Conservation (phyloP, 1,284 basidiomycete species). For the Rhodofomes roseus region DNA sequence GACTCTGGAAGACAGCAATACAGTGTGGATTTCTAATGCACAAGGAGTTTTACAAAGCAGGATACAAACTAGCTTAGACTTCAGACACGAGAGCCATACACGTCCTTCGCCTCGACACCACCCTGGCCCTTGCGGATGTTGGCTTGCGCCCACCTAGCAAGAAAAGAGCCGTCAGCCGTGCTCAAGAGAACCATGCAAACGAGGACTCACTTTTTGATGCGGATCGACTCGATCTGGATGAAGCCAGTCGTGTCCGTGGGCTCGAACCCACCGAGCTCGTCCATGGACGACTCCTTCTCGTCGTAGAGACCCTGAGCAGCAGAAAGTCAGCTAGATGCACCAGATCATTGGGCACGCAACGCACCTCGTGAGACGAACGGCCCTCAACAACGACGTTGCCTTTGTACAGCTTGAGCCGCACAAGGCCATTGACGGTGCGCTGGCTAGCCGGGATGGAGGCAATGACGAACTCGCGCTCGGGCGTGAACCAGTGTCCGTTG, state of each 20-base stretch:
- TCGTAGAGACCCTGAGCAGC: conserved; percentile 82
- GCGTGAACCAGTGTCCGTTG: conserved; percentile 97
- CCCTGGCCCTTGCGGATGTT: conserved; percentile 81
- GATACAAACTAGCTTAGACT: neutral
- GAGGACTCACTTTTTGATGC: conserved; percentile 84
- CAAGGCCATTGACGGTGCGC: conserved; percentile 93
- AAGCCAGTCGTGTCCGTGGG: conserved; percentile 91
- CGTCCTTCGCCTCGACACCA: conserved; percentile 73
- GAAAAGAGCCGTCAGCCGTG: conserved; percentile 2
- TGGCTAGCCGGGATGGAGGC: conserved; percentile 90
- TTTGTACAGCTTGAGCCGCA: conserved; percentile 92
- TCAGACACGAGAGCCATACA: conserved; percentile 53
- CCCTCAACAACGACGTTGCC: conserved; percentile 96
- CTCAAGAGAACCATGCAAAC: conserved; percentile 5
- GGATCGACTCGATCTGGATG: conserved; percentile 93
- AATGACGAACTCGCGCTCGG: conserved; percentile 94
- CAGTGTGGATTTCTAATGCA: neutral
- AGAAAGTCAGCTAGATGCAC: neutral
- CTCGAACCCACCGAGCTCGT: conserved; percentile 97
- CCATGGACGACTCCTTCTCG: conserved; percentile 97
- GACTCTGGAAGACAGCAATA: neutral
- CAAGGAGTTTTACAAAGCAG: neutral
- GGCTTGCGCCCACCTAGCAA: conserved; percentile 75
- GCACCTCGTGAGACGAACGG: conserved; percentile 81
- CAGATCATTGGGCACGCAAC: conserved; percentile 12